These are phyloP conservation scores for Russula foetens DNA, from an alignment of 768 basidiomycete species.

Conservation along the genomic window DNA sequence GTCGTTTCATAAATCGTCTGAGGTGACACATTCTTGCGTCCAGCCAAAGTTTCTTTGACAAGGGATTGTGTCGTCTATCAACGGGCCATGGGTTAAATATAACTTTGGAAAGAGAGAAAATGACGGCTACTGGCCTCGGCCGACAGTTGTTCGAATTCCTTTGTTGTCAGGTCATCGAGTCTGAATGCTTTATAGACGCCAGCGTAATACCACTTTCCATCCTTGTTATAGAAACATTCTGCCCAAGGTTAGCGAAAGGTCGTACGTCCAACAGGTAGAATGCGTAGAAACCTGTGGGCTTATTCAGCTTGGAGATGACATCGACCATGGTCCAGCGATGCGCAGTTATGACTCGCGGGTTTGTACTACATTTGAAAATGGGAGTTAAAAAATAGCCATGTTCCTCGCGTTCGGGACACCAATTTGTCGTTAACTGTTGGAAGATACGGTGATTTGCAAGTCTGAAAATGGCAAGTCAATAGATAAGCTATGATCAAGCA, in stretches of 20 bases:
- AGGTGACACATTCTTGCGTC: conserved; percentile 68
- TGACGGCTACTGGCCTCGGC: conserved; percentile 39
- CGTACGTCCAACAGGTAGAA: background rate
- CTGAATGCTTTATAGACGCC: conserved; percentile 65
- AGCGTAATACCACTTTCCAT: conserved; percentile 78
- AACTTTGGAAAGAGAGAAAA: background rate
- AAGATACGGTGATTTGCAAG: conserved; percentile 61
- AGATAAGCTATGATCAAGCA: background rate
- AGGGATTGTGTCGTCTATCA: conserved; percentile 54
- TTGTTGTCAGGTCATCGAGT: conserved; percentile 53
- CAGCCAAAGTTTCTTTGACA: conserved; percentile 62
- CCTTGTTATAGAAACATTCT: conserved; percentile 81
- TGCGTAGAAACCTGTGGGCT: conserved; percentile 47
- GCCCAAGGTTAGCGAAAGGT: background rate
- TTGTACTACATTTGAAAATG: conserved; percentile 69
- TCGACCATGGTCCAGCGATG: conserved; percentile 69
- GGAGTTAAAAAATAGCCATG: conserved; percentile 73
- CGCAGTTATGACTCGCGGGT: conserved; percentile 66
- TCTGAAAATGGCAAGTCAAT: conserved; percentile 29
- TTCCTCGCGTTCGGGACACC: conserved; percentile 79
- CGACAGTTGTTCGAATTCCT: conserved; percentile 63
- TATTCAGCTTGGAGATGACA: conserved; percentile 47
- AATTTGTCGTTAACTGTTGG: conserved; percentile 57
- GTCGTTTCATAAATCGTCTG: conserved; percentile 68
- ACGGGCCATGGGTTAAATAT: background rate